Evolutionary conservation across 345 rosid species (phyloP).

Genomic region (Citrus inodora): DNA sequence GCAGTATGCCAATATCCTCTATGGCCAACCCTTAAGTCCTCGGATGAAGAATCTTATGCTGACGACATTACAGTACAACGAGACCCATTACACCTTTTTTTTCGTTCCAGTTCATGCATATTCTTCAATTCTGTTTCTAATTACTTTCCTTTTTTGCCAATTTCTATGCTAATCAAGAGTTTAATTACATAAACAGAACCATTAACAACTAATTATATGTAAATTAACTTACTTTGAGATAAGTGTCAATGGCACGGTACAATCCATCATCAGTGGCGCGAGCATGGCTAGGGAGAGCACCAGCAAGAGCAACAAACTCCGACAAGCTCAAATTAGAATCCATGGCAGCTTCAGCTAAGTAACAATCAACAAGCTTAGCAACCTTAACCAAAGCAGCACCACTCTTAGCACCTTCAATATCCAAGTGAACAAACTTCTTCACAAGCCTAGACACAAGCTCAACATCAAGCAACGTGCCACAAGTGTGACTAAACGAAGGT

Average conservation of each 20-base stretch:
- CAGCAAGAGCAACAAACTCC: constrained; percentile 57
- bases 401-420: constrained; percentile 42
- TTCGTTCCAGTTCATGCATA: too few relatives aligned
- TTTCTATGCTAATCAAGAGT: too few relatives aligned
- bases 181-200: too few relatives aligned
- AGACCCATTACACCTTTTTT: too few relatives aligned
- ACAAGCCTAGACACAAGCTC: constrained; percentile 71
- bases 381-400: constrained; percentile 62
- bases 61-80: not conserved
- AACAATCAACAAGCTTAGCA: constrained; percentile 73
- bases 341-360: constrained; percentile 69
- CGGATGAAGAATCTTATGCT: constrained; percentile 9
- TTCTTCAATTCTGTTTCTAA: too few relatives aligned
- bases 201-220: not conserved
- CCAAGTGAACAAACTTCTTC: constrained; percentile 43
- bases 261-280: constrained; percentile 69
- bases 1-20: too few relatives aligned
- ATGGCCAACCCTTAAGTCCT: not conserved
- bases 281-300: constrained; percentile 68
- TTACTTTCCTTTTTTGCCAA: too few relatives aligned
- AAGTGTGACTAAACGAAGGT: constrained; percentile 86
- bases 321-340: constrained; percentile 50
- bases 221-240: constrained; percentile 60
- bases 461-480: constrained; percentile 69
- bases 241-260: constrained; percentile 85